phyloP scores from a whole-genome alignment of 352 stramenopile genomes.

The Pythium brassicae region DNA sequence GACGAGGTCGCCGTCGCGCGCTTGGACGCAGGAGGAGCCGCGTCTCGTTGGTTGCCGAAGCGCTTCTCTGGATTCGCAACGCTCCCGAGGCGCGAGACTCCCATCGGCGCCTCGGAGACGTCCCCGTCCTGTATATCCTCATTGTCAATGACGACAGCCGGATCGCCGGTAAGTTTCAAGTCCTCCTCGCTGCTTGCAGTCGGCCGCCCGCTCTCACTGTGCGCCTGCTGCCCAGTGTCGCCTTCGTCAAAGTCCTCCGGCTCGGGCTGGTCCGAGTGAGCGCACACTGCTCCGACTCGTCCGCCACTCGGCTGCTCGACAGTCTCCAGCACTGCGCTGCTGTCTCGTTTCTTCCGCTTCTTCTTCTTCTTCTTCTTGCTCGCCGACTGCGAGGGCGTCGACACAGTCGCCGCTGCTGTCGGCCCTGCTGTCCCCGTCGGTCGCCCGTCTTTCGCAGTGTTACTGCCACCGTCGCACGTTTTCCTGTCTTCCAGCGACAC shows the following conservation, averaged over 20 bases:
- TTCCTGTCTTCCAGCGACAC: slow-evolving; percentile 31
- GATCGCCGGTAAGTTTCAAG: not conserved
- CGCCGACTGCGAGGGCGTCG: not conserved
- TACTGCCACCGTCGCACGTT: not conserved
- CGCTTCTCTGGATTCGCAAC: slow-evolving; percentile 5
- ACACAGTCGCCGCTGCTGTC: not conserved
- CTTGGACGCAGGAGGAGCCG: not conserved
- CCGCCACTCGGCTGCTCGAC: not conserved
- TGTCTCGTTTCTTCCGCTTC: slow-evolving; percentile 34
- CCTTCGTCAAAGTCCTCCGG: slow-evolving; percentile 12
- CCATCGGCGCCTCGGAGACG: not conserved
- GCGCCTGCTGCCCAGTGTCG: not conserved
- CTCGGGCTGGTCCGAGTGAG: slow-evolving; percentile 7
- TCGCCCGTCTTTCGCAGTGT: not conserved
- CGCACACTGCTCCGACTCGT: not conserved
- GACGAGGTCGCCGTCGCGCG: slow-evolving; percentile 13
- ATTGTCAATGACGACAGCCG: not conserved
- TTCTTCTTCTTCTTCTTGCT: slow-evolving; percentile 42
- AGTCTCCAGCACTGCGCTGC: not conserved
- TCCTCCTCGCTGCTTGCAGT: not conserved
- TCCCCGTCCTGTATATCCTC: not conserved
- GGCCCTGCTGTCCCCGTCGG: not conserved
- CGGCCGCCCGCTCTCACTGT: not conserved
- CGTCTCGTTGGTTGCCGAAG: not conserved
- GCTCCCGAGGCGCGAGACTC: not conserved